A percentile compares a stretch with the other conserved stretches of the same genome.
These are phyloP conservation scores for Candida verbasci DNA, from an alignment of 805 yeast species.

Conservation along the genomic window DNA sequence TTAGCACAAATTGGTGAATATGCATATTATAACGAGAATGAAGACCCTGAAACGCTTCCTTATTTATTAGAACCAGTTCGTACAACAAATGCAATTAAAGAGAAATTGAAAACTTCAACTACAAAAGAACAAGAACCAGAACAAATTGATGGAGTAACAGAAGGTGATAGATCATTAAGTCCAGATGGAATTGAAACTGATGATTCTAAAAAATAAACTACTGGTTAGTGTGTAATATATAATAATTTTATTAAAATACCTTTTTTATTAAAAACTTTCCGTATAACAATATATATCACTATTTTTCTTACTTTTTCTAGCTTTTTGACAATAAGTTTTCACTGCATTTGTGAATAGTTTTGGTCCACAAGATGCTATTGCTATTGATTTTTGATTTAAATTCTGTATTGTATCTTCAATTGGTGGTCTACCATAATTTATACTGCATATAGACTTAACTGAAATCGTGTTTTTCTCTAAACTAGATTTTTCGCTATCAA, in stretches of 20 bases:
- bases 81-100: conserved; percentile 44
- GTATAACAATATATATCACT: conserved; percentile 41
- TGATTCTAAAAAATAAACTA: conserved; percentile 5
- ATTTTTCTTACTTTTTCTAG: conserved; percentile 20
- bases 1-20: conserved; percentile 87
- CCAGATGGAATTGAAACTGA: conserved; percentile 16
- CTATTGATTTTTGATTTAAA: conserved; percentile 21
- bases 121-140: conserved; percentile 12
- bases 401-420: not conserved
- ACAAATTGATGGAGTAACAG: conserved; percentile 12
- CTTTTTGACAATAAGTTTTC: conserved; percentile 23
- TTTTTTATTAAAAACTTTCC: conserved; percentile 24
- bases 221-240: no score
- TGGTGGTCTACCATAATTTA: conserved; percentile 5
- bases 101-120: conserved; percentile 23
- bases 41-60: conserved; percentile 39
- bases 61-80: conserved; percentile 78
- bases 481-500: conserved; percentile 3
- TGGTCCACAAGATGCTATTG: conserved; percentile 41
- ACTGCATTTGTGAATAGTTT: conserved; percentile 24
- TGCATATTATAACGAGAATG: conserved; percentile 65
- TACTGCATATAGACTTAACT: conserved; percentile 1
- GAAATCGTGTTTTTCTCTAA: conserved; percentile 1
- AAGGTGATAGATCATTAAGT: conserved; percentile 15
- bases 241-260: not conserved